These are phyloP conservation scores for Chalciporus sp. DNA, from an alignment of 1,284 basidiomycete species.

Conservation along the genomic window DNA sequence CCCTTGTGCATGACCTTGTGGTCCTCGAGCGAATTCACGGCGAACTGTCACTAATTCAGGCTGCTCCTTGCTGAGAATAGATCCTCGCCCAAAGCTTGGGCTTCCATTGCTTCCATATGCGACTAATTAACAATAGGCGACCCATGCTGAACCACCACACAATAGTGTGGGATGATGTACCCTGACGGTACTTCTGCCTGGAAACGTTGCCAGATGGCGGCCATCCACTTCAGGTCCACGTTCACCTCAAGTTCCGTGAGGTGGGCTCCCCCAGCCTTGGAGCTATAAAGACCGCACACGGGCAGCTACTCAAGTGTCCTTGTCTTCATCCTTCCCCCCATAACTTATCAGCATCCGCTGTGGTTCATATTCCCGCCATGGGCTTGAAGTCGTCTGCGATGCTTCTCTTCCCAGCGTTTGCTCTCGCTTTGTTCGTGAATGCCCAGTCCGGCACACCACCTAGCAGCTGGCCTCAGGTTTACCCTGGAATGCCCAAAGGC, in stretches of 20 bases:
- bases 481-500: constrained; percentile 37
- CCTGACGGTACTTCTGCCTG: background rate
- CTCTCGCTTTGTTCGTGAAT: constrained; percentile 10
- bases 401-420: constrained; percentile 3
- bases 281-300: background rate
- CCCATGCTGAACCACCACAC: background rate
- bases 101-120: background rate
- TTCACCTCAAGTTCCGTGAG: background rate
- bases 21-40: too few species aligned
- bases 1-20: too few species aligned
- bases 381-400: constrained; percentile 14
- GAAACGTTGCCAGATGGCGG: background rate
- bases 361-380: constrained; percentile 20
- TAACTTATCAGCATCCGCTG: constrained; percentile 11
- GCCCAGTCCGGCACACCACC: constrained; percentile 31
- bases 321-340: background rate
- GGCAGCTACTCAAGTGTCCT: background rate
- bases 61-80: background rate
- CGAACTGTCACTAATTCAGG: too few species aligned
- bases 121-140: background rate
- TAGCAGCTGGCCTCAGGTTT: constrained; percentile 36
- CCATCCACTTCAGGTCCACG: background rate
- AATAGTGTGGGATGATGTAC: constrained; percentile 17
- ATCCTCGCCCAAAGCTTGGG: background rate
- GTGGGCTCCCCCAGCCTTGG: background rate